A percentile compares a stretch with the other conserved stretches of the same genome.
Evolutionary conservation across 441 rosid species (phyloP).

Genomic region (Breynia disticha): DNA sequence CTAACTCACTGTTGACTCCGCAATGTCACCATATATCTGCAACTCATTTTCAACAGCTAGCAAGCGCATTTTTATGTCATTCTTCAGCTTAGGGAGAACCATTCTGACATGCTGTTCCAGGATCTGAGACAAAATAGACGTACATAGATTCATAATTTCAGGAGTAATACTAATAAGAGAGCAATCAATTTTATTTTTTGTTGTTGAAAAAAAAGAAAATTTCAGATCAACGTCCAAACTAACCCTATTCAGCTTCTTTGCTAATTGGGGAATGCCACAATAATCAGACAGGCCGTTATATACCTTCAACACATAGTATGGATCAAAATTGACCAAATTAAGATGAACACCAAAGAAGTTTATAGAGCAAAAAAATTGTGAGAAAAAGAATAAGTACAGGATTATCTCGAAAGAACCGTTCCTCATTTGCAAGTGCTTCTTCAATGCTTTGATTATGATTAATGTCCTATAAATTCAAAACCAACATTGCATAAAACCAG

Average conservation of each 20-base stretch:
- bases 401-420: conserved; percentile 36
- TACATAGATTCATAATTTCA: neutral
- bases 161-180: neutral
- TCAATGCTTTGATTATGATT: conserved; percentile 38
- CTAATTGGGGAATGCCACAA: conserved; percentile 55
- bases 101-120: conserved; percentile 50
- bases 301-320: conserved; percentile 24
- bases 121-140: conserved; percentile 23
- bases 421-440: conserved; percentile 46
- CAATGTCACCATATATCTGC: conserved; percentile 35
- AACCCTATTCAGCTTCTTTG: conserved; percentile 64
- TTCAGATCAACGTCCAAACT: neutral
- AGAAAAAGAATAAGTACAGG: conserved; percentile 10
- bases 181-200: neutral
- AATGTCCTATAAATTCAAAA: conserved; percentile 42
- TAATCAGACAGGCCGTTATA: conserved; percentile 49
- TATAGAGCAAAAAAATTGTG: too few species aligned
- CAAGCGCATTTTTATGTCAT: conserved; percentile 35
- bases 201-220: neutral
- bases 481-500: neutral
- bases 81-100: conserved; percentile 50
- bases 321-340: conserved; percentile 5
- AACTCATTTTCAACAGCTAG: conserved; percentile 41
- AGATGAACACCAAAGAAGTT: conserved; percentile 19
- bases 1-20: conserved; percentile 41